These are phyloP conservation scores for Immersiella caudata DNA, from an alignment of 495 filamentous ascomycete species.

Conservation along the genomic window DNA sequence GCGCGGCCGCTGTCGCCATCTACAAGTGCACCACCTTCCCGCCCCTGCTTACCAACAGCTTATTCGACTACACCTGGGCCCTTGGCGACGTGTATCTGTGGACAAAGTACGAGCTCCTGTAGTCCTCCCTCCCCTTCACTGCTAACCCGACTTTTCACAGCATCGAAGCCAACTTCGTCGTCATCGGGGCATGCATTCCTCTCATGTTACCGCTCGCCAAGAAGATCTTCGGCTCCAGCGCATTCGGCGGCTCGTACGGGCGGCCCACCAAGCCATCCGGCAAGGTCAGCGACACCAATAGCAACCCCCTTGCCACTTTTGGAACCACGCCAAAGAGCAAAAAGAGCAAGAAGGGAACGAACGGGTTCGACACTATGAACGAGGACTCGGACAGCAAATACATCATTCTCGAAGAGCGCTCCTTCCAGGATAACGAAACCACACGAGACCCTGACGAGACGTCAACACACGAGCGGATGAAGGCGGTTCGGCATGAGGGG, in stretches of 20 bases:
- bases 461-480: no score
- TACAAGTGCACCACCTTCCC: slow-evolving; percentile 28
- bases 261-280: not conserved
- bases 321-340: not conserved
- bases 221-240: slow-evolving; percentile 24
- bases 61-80: slow-evolving; percentile 22
- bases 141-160: slow-evolving; percentile 2
- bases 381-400: slow-evolving; percentile 21
- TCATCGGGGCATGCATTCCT: slow-evolving; percentile 29
- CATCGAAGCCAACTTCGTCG: slow-evolving; percentile 28
- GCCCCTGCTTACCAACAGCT: not conserved
- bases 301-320: not conserved
- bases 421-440: slow-evolving; percentile 17
- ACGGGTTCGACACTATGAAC: slow-evolving; percentile 5
- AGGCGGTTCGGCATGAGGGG: no score
- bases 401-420: slow-evolving; percentile 27
- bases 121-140: not conserved
- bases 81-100: slow-evolving; percentile 26
- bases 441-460: no score
- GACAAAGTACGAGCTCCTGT: slow-evolving; percentile 23
- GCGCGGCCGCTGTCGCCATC: slow-evolving; percentile 18
- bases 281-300: not conserved
- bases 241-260: slow-evolving; percentile 17
- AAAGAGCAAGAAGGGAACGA: slow-evolving; percentile 4
- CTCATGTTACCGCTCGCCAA: slow-evolving; percentile 23